Conservation (phyloP, 495 filamentous ascomycete species). For the Tuber calosporum region DNA sequence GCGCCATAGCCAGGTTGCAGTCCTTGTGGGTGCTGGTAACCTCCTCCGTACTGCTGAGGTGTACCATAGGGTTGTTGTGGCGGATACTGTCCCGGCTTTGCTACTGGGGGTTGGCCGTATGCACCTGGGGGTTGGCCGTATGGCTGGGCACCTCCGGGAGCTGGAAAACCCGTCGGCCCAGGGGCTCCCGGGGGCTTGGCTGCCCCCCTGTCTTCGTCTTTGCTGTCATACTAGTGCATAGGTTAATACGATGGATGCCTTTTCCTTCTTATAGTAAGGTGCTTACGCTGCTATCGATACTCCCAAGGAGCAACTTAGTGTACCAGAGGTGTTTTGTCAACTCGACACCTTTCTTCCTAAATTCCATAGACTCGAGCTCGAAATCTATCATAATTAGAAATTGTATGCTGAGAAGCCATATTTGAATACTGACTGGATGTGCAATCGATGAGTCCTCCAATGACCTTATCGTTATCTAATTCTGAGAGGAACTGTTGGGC, state of each 20-base stretch:
- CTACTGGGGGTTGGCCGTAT: slow-evolving; percentile 1
- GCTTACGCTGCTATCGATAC: slow-evolving; percentile 46
- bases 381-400: slow-evolving; percentile 30
- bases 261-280: not conserved
- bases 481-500: slow-evolving; percentile 58
- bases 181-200: not conserved
- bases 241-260: slow-evolving; percentile 10
- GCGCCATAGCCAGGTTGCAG: slow-evolving; percentile 17
- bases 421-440: slow-evolving; percentile 58
- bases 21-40: slow-evolving; percentile 15
- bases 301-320: slow-evolving; percentile 63
- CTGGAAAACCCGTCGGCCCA: slow-evolving; percentile 5
- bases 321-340: slow-evolving; percentile 63
- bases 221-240: slow-evolving; percentile 34
- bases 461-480: slow-evolving; percentile 57
- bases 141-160: slow-evolving; percentile 18
- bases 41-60: slow-evolving; percentile 22
- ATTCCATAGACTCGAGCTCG: slow-evolving; percentile 55
- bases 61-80: slow-evolving; percentile 22
- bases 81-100: slow-evolving; percentile 7
- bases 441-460: slow-evolving; percentile 61
- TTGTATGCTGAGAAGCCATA: not conserved
- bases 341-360: slow-evolving; percentile 55
- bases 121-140: slow-evolving; percentile 16
- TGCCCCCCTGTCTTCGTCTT: slow-evolving; percentile 26